A percentile compares a stretch with the other conserved stretches of the same genome.
Evolutionary conservation across 2,329 filamentous ascomycete genomes (phyloP).

Genomic region (Colletotrichum spaethianum): DNA sequence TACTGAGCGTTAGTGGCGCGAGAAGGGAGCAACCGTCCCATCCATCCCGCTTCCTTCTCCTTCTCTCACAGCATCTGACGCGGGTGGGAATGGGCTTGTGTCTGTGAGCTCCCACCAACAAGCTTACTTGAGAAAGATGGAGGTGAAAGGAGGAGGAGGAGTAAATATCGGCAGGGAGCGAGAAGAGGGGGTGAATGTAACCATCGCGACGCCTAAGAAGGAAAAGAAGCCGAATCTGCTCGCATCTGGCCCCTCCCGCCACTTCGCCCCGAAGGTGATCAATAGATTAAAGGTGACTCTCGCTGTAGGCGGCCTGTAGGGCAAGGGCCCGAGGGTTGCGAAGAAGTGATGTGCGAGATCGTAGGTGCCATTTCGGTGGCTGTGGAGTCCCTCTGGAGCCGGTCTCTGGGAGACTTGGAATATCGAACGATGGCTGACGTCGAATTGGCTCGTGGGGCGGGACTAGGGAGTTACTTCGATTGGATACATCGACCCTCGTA

Average conservation of each 20-base stretch:
- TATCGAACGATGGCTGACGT: constrained; percentile 29
- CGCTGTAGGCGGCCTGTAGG: constrained; percentile 9
- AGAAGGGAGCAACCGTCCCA: not conserved
- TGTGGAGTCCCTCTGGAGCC: not conserved
- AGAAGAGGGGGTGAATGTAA: not conserved
- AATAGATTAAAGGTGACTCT: not conserved
- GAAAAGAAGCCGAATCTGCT: constrained; percentile 21
- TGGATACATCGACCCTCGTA: not conserved
- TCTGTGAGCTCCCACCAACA: constrained; percentile 13
- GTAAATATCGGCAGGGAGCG: not conserved
- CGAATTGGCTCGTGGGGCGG: constrained; percentile 7
- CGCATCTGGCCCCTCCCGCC: not conserved
- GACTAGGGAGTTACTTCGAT: not conserved
- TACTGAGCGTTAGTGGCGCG: not conserved
- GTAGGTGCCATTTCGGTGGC: constrained; percentile 21
- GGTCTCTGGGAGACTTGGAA: constrained; percentile 16
- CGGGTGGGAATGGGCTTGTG: constrained; percentile 4
- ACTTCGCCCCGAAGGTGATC: not conserved
- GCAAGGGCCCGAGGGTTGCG: not conserved
- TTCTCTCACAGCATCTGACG: constrained; percentile 16
- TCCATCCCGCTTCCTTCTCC: not conserved
- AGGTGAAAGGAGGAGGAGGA: constrained; percentile 6
- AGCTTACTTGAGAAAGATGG: constrained; percentile 16
- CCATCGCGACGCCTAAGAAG: constrained; percentile 2
- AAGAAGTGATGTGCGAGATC: constrained; percentile 15